Percentiles rank a stretch among this genome's conserved stretches.
These are phyloP conservation scores for Synura sp. DNA, from an alignment of 352 stramenopile species.

Conservation along the genomic window DNA sequence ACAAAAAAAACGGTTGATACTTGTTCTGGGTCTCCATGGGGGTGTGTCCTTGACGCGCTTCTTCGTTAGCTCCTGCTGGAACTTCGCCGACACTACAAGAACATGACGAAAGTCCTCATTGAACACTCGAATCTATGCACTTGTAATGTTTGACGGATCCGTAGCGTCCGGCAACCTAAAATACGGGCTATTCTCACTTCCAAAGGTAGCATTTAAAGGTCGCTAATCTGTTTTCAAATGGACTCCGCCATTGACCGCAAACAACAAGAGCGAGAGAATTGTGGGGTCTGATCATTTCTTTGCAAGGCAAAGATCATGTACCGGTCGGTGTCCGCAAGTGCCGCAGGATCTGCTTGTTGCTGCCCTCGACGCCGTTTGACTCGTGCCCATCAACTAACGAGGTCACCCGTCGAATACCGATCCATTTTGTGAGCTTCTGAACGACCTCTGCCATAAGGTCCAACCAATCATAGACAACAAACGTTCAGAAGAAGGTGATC, in stretches of 20 bases:
- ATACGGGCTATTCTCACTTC: background rate
- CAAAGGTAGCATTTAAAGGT: conserved; percentile 7
- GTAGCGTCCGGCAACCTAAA: background rate
- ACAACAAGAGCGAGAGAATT: background rate
- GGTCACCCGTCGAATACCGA: background rate
- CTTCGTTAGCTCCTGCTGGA: background rate
- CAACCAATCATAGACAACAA: background rate
- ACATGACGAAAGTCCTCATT: background rate
- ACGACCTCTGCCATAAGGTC: background rate
- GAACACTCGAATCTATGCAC: background rate
- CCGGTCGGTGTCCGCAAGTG: background rate
- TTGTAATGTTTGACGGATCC: background rate
- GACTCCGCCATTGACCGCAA: background rate
- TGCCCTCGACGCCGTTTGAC: conserved; percentile 21
- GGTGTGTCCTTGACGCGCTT: background rate
- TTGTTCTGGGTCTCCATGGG: background rate
- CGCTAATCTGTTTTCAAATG: background rate
- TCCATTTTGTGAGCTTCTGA: background rate
- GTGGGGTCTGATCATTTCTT: background rate
- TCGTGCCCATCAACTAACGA: background rate
- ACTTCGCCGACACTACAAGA: background rate
- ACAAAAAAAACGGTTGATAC: conserved; percentile 4
- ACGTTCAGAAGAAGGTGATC: background rate
- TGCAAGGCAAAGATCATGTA: background rate
- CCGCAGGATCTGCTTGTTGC: background rate